A percentile compares a stretch with the other conserved stretches of the same genome.
Evolutionary conservation across 2,329 filamentous ascomycete genomes (phyloP).

Genomic region (Colletotrichum brevisporum): DNA sequence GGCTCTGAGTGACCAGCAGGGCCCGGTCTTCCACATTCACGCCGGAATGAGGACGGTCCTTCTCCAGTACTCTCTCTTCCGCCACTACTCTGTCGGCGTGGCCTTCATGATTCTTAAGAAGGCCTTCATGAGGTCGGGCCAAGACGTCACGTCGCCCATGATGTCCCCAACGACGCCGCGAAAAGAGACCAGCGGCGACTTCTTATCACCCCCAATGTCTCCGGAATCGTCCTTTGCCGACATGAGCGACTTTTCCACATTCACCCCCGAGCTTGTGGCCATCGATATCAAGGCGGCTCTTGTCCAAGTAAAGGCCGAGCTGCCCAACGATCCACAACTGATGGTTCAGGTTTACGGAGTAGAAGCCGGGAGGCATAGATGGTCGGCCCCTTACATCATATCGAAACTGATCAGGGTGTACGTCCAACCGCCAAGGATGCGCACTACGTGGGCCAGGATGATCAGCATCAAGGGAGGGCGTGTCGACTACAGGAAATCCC

Average conservation of each 20-base stretch:
- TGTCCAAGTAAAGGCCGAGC: conserved; percentile 87
- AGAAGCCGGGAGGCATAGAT: conserved; percentile 87
- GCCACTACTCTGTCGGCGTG: conserved; percentile 90
- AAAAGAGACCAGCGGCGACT: conserved; percentile 47
- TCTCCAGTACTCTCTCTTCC: conserved; percentile 91
- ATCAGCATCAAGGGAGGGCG: conserved; percentile 86
- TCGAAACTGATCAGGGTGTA: conserved; percentile 87
- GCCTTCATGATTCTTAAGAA: conserved; percentile 81
- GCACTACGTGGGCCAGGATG: conserved; percentile 86
- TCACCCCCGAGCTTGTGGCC: conserved; percentile 77
- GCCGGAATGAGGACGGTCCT: conserved; percentile 84
- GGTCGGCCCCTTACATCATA: conserved; percentile 85
- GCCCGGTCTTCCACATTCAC: conserved; percentile 89
- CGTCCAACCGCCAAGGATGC: conserved; percentile 87
- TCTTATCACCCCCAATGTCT: conserved; percentile 55
- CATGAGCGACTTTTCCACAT: conserved; percentile 51
- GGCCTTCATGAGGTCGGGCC: conserved; percentile 72
- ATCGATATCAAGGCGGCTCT: conserved; percentile 86
- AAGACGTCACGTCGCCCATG: conserved; percentile 50
- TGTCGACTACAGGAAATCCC: conserved; percentile 83
- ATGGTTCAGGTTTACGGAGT: conserved; percentile 91
- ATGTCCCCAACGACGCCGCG: conserved; percentile 45
- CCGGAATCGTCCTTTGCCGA: conserved; percentile 49
- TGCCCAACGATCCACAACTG: conserved; percentile 90
- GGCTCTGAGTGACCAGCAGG: conserved; percentile 87